Evolutionary conservation across 306 rosid species (phyloP).

Genomic region (Casuarina glauca): DNA sequence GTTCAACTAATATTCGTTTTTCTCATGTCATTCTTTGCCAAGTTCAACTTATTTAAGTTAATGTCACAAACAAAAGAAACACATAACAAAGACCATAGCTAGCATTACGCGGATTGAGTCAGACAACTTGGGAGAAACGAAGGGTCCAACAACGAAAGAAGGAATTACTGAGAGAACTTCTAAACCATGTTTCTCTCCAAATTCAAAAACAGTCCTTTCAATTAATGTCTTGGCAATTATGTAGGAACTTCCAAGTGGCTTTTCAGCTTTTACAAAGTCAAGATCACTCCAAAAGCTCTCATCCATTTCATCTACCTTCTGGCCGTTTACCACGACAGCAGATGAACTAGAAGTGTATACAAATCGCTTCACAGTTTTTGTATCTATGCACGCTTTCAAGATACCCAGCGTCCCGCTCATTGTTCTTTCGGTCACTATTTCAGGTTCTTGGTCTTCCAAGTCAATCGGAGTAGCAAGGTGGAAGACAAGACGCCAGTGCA

Average conservation of each 20-base stretch:
- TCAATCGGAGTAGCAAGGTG: slow-evolving; percentile 49
- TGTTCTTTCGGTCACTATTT: slow-evolving; percentile 46
- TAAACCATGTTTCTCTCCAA: slow-evolving; percentile 47
- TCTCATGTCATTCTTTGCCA: not conserved
- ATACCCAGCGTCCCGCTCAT: slow-evolving; percentile 57
- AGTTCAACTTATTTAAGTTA: not conserved
- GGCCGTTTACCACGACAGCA: slow-evolving; percentile 24
- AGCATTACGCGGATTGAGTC: slow-evolving; percentile 29
- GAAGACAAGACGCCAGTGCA: slow-evolving; percentile 61
- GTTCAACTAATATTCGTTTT: too few species aligned
- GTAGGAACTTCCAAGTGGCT: slow-evolving; percentile 30
- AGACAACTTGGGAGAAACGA: slow-evolving; percentile 56
- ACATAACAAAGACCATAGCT: slow-evolving; percentile 41
- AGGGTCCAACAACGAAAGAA: slow-evolving; percentile 53
- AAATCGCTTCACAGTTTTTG: slow-evolving; percentile 50
- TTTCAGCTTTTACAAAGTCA: slow-evolving; percentile 24
- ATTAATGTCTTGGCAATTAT: slow-evolving; percentile 55
- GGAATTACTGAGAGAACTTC: slow-evolving; percentile 62
- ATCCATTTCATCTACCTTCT: slow-evolving; percentile 29
- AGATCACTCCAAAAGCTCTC: slow-evolving; percentile 58
- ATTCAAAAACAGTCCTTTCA: slow-evolving; percentile 58
- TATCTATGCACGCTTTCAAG: slow-evolving; percentile 42
- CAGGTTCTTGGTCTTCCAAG: slow-evolving; percentile 34
- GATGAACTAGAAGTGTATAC: slow-evolving; percentile 59
- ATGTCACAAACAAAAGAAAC: not conserved